Evolutionary conservation across 164 flowering plant species (phyloP).

Genomic region (Umbilicus rupestris): DNA sequence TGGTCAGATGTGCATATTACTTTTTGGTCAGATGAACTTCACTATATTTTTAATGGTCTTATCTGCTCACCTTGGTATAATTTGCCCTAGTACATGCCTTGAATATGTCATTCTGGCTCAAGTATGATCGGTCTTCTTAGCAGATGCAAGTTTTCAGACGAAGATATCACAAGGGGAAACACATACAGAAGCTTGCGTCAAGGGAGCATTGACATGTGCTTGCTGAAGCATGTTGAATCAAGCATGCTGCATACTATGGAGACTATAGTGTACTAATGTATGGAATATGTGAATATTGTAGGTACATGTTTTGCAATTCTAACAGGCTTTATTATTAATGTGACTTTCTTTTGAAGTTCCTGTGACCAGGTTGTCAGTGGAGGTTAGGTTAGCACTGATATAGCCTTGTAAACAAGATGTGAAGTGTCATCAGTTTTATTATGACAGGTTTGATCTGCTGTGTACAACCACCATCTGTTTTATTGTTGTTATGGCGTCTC

Average conservation of each 20-base stretch:
- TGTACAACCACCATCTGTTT: too few relatives aligned
- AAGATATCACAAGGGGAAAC: neutral
- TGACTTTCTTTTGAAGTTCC: neutral
- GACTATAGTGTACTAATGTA: neutral
- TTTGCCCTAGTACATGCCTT: neutral
- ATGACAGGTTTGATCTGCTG: too few relatives aligned
- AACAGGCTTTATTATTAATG: neutral
- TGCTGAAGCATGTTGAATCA: neutral
- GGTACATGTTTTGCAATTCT: neutral
- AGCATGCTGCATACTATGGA: neutral
- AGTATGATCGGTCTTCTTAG: neutral
- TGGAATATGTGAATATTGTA: constrained; percentile 4
- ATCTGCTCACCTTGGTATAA: neutral
- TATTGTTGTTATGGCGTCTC: too few relatives aligned
- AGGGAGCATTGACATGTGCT: neutral
- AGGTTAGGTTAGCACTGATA: neutral
- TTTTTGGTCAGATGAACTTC: neutral
- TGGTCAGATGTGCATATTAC: neutral
- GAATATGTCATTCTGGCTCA: neutral
- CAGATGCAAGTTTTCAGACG: neutral
- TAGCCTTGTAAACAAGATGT: neutral
- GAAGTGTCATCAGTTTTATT: too few relatives aligned
- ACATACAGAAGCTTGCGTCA: neutral
- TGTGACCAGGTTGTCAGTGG: neutral
- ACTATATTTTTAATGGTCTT: neutral